Evolutionary conservation across 2,329 filamentous ascomycete species (phyloP).

Genomic region (Trichoderma sp.): DNA sequence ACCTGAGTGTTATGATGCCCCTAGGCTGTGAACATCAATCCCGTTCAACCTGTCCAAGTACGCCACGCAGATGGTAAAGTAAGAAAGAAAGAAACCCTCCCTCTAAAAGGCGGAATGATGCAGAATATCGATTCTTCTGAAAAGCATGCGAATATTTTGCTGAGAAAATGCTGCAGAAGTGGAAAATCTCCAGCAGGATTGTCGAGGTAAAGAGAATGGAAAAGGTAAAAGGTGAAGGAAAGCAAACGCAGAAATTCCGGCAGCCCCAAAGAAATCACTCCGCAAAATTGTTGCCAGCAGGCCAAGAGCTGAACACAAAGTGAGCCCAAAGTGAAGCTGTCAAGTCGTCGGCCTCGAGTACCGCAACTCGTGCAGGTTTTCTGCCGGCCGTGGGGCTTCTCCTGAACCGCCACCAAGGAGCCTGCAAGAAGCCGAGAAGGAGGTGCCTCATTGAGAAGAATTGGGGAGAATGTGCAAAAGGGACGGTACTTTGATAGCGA

Average conservation of each 20-base stretch:
- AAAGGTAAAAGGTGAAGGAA: neutral
- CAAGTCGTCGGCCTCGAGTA: neutral
- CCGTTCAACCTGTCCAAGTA: neutral
- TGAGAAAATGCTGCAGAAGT: neutral
- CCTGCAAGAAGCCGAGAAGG: neutral
- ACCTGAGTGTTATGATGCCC: neutral
- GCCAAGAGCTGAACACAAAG: neutral
- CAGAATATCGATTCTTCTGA: neutral
- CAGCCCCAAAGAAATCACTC: neutral
- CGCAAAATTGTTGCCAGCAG: neutral
- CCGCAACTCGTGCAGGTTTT: conserved; percentile 2
- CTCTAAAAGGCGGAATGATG: neutral
- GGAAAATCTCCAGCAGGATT: neutral
- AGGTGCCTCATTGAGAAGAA: neutral
- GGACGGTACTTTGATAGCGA: neutral
- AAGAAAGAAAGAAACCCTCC: neutral
- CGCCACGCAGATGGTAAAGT: neutral
- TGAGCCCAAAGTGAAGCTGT: conserved; percentile 7
- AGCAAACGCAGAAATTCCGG: neutral
- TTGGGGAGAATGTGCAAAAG: neutral
- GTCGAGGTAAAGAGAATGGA: neutral
- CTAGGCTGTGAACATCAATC: neutral
- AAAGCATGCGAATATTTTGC: neutral
- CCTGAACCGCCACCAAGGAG: neutral
- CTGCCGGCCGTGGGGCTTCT: neutral